Base-by-base conservation (phyloP, 805 yeast species). In the Myxozyma monticola region DNA sequence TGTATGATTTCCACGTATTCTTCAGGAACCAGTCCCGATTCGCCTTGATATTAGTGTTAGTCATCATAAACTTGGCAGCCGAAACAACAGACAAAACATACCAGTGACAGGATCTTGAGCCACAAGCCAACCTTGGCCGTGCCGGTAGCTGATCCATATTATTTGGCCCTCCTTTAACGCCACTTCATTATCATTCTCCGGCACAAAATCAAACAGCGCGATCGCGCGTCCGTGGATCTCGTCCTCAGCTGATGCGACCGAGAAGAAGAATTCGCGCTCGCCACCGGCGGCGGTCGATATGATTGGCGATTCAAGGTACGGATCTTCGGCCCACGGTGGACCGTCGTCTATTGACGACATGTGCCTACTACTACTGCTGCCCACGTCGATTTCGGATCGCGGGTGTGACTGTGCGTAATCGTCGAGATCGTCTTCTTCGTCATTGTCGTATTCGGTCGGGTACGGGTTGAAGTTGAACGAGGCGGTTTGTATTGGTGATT, bases 81-180 rank as follows among this genome's bases (percentile, higher is more conserved):
- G n/a, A n/a, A n/a, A n/a, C n/a, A n/a, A n/a, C n/a, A n/a, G n/a
- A n/a, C n/a, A n/a, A n/a, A n/a, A n/a, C n/a, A n/a, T n/a, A n/a
- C n/a, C 59, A 2, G 85, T 76, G 24, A 64, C 74, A 1, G 87
- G 84, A 62, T 88, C 89, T 52, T 76, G 76, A 0, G 97, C 98
- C 44, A 93, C 97, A 2, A 93, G 76, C 99, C 99, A 93, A 6
- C 99, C 99, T 66, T 91, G 97, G 22, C 98, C 98, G 66, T 91
- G 96, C 49, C 95, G 80, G 67, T 90, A 91, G 51, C 84, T 81
- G 26, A 93, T 85, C 79, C 89, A 84, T 1, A 93, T 80, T 12
- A 80, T 67, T 68, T 93, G 97, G 30, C 96, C 96, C 61, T 85
- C 95, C 12, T 63, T 69, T 28, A 93, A 71, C 9, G 76, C 79